Evolutionary conservation across 208 protist genomes (phyloP).

Genomic region (Crithidia mellificae): DNA sequence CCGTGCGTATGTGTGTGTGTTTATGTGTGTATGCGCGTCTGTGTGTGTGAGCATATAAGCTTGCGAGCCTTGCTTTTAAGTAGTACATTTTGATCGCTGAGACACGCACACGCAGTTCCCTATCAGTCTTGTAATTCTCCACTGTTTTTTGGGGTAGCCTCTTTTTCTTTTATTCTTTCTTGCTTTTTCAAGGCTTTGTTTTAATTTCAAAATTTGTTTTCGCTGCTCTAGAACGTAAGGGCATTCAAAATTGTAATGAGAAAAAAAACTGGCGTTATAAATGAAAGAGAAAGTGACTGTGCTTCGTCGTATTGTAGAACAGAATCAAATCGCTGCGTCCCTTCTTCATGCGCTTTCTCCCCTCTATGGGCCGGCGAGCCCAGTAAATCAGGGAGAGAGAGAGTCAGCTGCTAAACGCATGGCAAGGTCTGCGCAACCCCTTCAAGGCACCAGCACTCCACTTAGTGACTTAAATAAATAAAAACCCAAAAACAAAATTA

Average conservation of each 20-base stretch:
- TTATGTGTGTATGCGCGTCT: no score
- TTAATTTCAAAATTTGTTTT: neutral
- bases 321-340: neutral
- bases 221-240: slow-evolving; percentile 3
- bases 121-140: no score
- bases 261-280: neutral
- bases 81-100: no score
- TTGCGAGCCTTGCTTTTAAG: no score
- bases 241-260: slow-evolving; percentile 9
- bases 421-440: neutral
- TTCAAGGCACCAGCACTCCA: slow-evolving; percentile 6
- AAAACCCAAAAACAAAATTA: no score
- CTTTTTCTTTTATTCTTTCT: slow-evolving; percentile 5
- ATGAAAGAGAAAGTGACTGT: neutral
- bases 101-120: no score
- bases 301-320: neutral
- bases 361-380: no score
- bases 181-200: neutral
- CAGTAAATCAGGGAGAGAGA: neutral
- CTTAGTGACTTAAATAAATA: slow-evolving; percentile 12
- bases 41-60: no score
- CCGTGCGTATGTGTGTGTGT: no score
- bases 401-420: no score
- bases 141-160: neutral
- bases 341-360: no score